Conservation (phyloP, 2,329 filamentous ascomycete species). For the Fusarium tupiense region DNA sequence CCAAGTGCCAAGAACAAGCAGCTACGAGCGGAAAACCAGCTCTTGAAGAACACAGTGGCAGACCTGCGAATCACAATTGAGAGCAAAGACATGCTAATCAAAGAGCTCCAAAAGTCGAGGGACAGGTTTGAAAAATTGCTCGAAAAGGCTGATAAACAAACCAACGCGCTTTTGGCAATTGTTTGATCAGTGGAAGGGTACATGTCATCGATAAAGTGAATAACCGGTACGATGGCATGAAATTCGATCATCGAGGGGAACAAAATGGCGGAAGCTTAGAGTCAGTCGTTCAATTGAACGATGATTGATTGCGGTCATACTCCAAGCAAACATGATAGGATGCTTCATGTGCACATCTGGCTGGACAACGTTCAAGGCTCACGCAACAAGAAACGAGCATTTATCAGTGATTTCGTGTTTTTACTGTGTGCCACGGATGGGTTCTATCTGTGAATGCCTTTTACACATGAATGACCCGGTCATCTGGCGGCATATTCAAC, state of each 20-base stretch:
- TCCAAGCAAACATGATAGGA: not conserved
- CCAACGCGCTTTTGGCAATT: no score
- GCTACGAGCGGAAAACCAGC: no score
- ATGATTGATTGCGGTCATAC: not conserved
- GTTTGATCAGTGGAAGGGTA: no score
- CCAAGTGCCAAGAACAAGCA: no score
- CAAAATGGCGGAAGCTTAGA: rapidly evolving
- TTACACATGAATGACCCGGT: not conserved
- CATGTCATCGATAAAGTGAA: no score
- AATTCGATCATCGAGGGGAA: rapidly evolving
- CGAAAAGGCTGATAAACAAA: no score
- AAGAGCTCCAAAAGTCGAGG: no score
- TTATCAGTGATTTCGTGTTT: not conserved
- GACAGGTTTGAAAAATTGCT: no score
- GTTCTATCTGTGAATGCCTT: not conserved
- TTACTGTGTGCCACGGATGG: not conserved
- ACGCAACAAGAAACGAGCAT: not conserved
- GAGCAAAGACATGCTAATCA: no score
- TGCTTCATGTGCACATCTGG: not conserved
- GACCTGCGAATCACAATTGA: no score
- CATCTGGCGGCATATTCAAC: not conserved
- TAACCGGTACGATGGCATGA: no score
- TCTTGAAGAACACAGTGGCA: no score
- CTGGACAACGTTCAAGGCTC: not conserved
- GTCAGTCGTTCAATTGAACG: rapidly evolving